These are phyloP conservation scores for Fistulifera solaris DNA, from an alignment of 108 stramenopile species.

Conservation along the genomic window DNA sequence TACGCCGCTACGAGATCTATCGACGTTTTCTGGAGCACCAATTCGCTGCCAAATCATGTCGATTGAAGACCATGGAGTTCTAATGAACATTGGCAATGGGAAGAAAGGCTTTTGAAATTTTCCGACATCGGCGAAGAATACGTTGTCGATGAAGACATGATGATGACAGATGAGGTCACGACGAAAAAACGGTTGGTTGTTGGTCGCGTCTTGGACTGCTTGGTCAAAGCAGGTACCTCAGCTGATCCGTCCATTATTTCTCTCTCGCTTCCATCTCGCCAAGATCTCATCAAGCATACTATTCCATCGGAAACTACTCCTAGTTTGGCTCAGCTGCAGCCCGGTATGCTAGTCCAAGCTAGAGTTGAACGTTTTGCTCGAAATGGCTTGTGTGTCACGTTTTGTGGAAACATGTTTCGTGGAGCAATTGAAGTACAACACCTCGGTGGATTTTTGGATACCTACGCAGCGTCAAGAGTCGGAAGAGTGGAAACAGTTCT, in stretches of 20 bases:
- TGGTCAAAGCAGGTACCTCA: background rate
- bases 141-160: slow-evolving; percentile 21
- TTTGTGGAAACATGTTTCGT: slow-evolving; percentile 58
- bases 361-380: slow-evolving; percentile 60
- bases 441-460: slow-evolving; percentile 46
- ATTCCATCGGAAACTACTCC: slow-evolving; percentile 16
- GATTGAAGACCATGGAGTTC: slow-evolving; percentile 75
- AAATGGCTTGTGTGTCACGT: slow-evolving; percentile 74
- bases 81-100: slow-evolving; percentile 55
- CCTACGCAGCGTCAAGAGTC: slow-evolving; percentile 10
- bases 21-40: background rate
- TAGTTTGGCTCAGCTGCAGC: slow-evolving; percentile 35
- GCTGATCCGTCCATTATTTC: slow-evolving; percentile 11
- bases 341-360: slow-evolving; percentile 58
- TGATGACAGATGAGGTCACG: slow-evolving; percentile 8
- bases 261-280: slow-evolving; percentile 20
- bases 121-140: slow-evolving; percentile 48
- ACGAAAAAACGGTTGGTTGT: slow-evolving; percentile 4
- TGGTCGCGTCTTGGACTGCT: slow-evolving; percentile 14
- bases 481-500: slow-evolving; percentile 23
- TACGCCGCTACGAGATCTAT: background rate
- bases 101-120: slow-evolving; percentile 51
- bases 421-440: slow-evolving; percentile 65
- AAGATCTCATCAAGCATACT: slow-evolving; percentile 15
- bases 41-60: slow-evolving; percentile 54